phyloP scores from a whole-genome alignment of 371 early-diverging fungal species.

The Circinella umbellata region DNA sequence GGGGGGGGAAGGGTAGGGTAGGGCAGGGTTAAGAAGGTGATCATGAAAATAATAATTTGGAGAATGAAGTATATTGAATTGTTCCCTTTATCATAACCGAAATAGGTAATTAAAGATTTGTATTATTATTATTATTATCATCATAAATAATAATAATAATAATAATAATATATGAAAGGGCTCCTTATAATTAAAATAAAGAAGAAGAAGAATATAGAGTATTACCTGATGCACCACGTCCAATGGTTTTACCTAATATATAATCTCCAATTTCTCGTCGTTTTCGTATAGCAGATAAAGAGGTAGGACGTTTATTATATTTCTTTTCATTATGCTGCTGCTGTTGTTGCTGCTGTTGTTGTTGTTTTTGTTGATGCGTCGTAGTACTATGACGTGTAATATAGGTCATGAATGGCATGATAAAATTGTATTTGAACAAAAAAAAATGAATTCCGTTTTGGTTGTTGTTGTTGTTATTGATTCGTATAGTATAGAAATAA shows the following conservation, averaged over 20 bases:
- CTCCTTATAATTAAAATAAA: conserved; percentile 17
- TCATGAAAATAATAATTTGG: too few species aligned
- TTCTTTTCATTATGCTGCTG: not conserved
- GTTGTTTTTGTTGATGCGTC: not conserved
- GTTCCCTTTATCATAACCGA: conserved; percentile 7
- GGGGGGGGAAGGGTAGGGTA: too few species aligned
- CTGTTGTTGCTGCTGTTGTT: not conserved
- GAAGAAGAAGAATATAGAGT: not conserved
- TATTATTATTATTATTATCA: not conserved
- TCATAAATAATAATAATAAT: too few species aligned
- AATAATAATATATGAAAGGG: too few species aligned
- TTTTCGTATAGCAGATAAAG: conserved; percentile 15
- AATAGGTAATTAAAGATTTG: not conserved
- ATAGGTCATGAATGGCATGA: conserved; percentile 23
- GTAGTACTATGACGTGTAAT: conserved; percentile 17
- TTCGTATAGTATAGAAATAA: too few species aligned
- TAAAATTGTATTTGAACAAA: too few species aligned
- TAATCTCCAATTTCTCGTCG: conserved; percentile 67
- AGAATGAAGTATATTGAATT: not conserved
- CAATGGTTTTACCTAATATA: conserved; percentile 75
- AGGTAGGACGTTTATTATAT: not conserved
- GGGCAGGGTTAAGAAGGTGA: too few species aligned
- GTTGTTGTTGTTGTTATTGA: too few species aligned
- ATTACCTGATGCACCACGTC: conserved; percentile 81
- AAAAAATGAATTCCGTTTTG: too few species aligned